A percentile compares a stretch with the other conserved stretches of the same genome.
Evolutionary conservation across 2,329 filamentous ascomycete genomes (phyloP).

Genomic region (Ophiocordyceps camponoti-rufipedis): DNA sequence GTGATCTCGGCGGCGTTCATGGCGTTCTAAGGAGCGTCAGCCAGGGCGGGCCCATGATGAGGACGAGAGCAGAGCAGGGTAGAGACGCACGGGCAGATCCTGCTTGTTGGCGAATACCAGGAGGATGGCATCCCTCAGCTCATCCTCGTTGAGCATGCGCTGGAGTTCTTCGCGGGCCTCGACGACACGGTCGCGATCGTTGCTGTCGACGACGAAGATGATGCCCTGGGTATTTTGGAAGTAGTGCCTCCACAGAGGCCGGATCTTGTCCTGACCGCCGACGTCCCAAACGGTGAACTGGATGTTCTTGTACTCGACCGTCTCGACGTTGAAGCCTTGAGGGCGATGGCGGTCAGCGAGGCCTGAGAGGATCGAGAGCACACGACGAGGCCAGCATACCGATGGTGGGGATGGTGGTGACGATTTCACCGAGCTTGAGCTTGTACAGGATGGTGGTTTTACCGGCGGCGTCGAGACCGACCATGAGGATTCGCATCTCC

Average conservation of each 20-base stretch:
- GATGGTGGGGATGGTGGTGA: slow-evolving; percentile 97
- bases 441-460: slow-evolving; percentile 99
- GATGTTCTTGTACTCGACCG: slow-evolving; percentile 99
- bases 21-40: slow-evolving; percentile 51
- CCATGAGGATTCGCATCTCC: slow-evolving; percentile 99
- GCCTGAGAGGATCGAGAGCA: too few relatives aligned
- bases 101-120: slow-evolving; percentile 99
- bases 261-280: slow-evolving; percentile 99
- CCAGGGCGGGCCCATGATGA: not conserved
- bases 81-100: slow-evolving; percentile 72
- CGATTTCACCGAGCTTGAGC: slow-evolving; percentile 97
- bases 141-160: slow-evolving; percentile 96
- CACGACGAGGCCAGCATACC: slow-evolving; percentile 34
- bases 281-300: slow-evolving; percentile 99
- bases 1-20: slow-evolving; percentile 99
- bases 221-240: slow-evolving; percentile 99
- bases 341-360: not conserved
- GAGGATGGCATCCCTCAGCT: slow-evolving; percentile 92
- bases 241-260: slow-evolving; percentile 98
- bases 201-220: slow-evolving; percentile 99
- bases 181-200: slow-evolving; percentile 94
- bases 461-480: slow-evolving; percentile 96
- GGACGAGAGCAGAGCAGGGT: not conserved
- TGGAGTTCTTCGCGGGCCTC: slow-evolving; percentile 94
- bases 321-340: slow-evolving; percentile 97